Base-by-base conservation (phyloP, 768 basidiomycete species). In the Scleroderma citrinum region DNA sequence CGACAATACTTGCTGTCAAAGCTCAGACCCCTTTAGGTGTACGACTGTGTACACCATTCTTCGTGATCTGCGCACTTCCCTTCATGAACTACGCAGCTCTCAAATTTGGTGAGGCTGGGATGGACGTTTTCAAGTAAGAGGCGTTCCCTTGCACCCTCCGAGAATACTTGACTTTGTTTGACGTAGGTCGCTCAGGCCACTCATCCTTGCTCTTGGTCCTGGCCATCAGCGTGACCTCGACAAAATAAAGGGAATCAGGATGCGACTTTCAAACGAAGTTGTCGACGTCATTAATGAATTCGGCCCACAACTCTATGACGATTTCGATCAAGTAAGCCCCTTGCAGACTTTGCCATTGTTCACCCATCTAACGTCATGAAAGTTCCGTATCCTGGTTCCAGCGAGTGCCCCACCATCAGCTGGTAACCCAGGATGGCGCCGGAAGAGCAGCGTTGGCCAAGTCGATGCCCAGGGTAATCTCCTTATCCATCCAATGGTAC, bases 101-200 rank as follows among this genome's bases (percentile, higher is more conserved):
- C 46, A 95, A 96, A 67, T 98, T 98, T 59, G 95, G 95, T 37
- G 95, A 98, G 65, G 95, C 94, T 30, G 95, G 94, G 20, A 85
- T 96, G 82, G 95, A 98, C 59, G 92, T 98, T 23, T 75, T 93
- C 47, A 97, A 97, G 93, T 94, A 58, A 56, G n/a, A n/a, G 87
- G 69, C n/a, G 43, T 42, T 29, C n/a, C 17, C 38, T 43, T 16
- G 30, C 17, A 44, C 24, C 24, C 31, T 14, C 29, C 41, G 26
- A 44, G 44, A 46, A 49, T 10, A 43, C 53, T 43, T 47, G 58
- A 11, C 47, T 52, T 6, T n/a, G 19, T 44, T 11, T 13, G 51
- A 21, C 11, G 47, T n/a, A 96, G 92, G 65, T 96, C 94, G 16
- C 74, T 98, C 29, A 81, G 90, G 30, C 95, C 95, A 10, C 76